Conservation (phyloP, 306 rosid genomes). For the Pterocarpus macrocarpus region DNA sequence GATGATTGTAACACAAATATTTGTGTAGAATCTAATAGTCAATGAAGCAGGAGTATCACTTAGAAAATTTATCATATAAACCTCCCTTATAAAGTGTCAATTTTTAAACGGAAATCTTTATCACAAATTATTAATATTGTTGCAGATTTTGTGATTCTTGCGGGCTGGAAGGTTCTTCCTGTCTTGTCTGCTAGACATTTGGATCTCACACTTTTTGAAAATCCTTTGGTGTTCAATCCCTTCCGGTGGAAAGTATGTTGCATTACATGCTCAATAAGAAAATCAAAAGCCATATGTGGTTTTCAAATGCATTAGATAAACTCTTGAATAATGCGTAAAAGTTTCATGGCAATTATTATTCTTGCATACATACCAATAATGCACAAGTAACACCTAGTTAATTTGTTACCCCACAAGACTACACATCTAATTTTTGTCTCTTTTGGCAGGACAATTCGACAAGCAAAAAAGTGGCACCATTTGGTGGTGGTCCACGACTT, state of each 20-base stretch:
- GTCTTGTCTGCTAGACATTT: conserved; percentile 68
- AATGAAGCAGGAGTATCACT: no score
- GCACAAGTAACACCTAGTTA: background rate
- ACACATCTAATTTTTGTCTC: conserved; percentile 32
- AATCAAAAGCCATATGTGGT: background rate
- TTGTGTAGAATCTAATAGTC: no score
- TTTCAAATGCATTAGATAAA: background rate
- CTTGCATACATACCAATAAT: background rate
- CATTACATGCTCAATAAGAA: background rate
- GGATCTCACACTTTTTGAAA: conserved; percentile 64
- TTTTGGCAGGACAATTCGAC: conserved; percentile 61
- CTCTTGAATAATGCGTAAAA: background rate
- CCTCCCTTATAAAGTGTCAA: no score
- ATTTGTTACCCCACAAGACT: background rate
- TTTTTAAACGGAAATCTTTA: conserved; percentile 17
- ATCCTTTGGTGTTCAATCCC: conserved; percentile 74
- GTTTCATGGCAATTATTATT: background rate
- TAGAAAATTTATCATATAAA: no score
- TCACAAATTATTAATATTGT: background rate
- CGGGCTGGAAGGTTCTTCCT: conserved; percentile 67
- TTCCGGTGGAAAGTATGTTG: conserved; percentile 63
- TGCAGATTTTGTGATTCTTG: conserved; percentile 70
- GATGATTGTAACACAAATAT: no score
- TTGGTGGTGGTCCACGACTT: conserved; percentile 86
- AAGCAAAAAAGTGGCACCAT: conserved; percentile 66